Evolutionary conservation across 805 yeast species (phyloP), one percentile per base, ranked within the genome.

Genomic region (Wickerhamomyces chaumierensis): DNA sequence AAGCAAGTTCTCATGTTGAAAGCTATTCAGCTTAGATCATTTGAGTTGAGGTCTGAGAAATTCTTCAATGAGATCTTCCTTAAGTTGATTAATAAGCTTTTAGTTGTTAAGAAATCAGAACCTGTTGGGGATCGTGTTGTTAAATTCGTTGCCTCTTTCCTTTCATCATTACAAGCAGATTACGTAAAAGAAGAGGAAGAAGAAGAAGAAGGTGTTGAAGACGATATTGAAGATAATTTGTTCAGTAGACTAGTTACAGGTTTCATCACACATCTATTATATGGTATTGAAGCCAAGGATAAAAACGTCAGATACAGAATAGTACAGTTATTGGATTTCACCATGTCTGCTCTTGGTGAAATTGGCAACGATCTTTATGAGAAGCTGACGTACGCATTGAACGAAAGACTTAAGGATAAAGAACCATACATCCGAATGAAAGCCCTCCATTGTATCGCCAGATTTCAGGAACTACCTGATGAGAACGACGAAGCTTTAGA

Each of bases 381-480:
- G 35, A 66, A 73, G 2, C 58, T 92, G 36, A 66, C 75, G 45
- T 70, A 72, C 52, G 71, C 77, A 13, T 62, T 88, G 36, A 66
- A 71, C 27, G 71, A 71, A 36, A 67, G 96, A 42, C 54, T 84
- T 1, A 70, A 69, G 47, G 94, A 83, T 50, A 81, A 76, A 51
- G 97, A 90, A 49, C 65, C 86, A 5, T 61, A 64, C 8, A 84
- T 92, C 3, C 67, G 98, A 48, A 68, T 79, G n/a, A 92, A 84
- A 57, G 94, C 96, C 0, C 77, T 84, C 0, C 71, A 81, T 28
- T 81, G 94, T 13, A 59, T 87, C 31, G 74, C 95, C 0, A 66
- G 87, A 41, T 78, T 90, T 48, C 96, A 88, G 57, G 69, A 63
- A n/a, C 12, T 25, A 14, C 49, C 55, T 2, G 61, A 52, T 2